Conservation (phyloP, 2,329 filamentous ascomycete species). For the Aspergillus flavus region DNA sequence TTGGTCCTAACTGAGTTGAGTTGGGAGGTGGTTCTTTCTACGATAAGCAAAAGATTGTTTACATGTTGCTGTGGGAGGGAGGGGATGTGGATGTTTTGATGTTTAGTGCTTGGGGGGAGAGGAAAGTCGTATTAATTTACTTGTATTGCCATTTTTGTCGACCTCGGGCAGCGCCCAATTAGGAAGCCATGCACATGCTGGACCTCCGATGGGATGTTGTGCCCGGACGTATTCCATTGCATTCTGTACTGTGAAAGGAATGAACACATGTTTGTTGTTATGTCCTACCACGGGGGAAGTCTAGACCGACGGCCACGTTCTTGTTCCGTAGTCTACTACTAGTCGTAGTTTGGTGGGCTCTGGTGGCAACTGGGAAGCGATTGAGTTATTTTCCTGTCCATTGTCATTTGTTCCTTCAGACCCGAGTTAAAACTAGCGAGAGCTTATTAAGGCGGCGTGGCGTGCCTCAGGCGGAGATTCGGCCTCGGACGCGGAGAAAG, state of each 20-base stretch:
- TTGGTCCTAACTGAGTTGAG: background rate
- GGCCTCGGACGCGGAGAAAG: constrained; percentile 34
- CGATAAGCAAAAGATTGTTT: constrained; percentile 5
- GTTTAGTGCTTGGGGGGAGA: background rate
- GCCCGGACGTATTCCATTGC: background rate
- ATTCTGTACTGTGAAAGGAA: background rate
- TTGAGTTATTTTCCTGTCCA: too few relatives aligned
- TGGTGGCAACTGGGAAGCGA: too few relatives aligned
- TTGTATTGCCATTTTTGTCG: background rate
- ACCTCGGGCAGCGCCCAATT: background rate
- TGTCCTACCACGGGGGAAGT: too few relatives aligned
- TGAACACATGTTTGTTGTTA: background rate
- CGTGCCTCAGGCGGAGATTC: constrained; percentile 29
- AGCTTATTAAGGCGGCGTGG: constrained; percentile 3
- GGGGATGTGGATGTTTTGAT: background rate
- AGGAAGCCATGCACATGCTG: background rate
- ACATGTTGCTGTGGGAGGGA: background rate
- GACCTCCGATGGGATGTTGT: background rate
- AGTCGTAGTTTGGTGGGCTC: too few relatives aligned
- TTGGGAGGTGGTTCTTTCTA: constrained; percentile 5
- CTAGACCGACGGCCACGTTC: too few relatives aligned
- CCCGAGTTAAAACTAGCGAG: background rate
- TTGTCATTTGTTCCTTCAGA: background rate
- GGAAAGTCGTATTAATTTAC: background rate
- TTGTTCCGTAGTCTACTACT: too few relatives aligned